Conservation (phyloP, 148 eudicot genomes). For the Rhododendron williamsianum region DNA sequence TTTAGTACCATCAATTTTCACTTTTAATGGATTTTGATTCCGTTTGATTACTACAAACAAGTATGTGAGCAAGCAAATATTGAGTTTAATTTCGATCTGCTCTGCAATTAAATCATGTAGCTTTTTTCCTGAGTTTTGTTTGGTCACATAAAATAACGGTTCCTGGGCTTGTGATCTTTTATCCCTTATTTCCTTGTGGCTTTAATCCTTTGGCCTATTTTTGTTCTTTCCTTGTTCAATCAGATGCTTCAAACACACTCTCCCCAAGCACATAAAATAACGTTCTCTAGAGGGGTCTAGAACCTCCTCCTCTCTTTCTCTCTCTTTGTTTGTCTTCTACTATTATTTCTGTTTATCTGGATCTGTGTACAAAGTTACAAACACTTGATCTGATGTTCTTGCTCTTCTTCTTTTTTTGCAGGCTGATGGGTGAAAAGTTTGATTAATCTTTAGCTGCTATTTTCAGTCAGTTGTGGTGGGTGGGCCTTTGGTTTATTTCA, state of each 20-base stretch:
- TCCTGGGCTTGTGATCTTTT: slow-evolving; percentile 21
- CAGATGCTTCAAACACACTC: slow-evolving; percentile 19
- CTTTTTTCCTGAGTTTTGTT: not conserved
- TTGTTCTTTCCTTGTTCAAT: slow-evolving; percentile 31
- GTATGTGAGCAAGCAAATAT: slow-evolving; percentile 12
- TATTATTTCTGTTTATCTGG: not conserved
- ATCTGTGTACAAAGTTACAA: not conserved
- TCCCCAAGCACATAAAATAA: slow-evolving; percentile 28
- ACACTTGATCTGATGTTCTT: slow-evolving; percentile 5
- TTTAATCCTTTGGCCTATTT: slow-evolving; percentile 13
- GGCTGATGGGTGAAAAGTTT: slow-evolving; percentile 18
- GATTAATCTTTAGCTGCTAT: slow-evolving; percentile 10
- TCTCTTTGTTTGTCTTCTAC: not conserved
- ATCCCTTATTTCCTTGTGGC: slow-evolving; percentile 17
- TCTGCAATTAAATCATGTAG: not conserved
- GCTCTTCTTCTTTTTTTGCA: slow-evolving; percentile 12
- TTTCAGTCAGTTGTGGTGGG: slow-evolving; percentile 19
- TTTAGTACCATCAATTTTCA: not conserved
- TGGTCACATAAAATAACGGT: slow-evolving; percentile 20
- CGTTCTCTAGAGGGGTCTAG: slow-evolving; percentile 27
- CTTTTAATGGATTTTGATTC: not conserved
- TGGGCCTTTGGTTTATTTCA: slow-evolving; percentile 11
- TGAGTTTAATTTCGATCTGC: slow-evolving; percentile 12
- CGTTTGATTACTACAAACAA: not conserved
- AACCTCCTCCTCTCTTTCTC: slow-evolving; percentile 9